These are phyloP conservation scores for Mortierella hygrophila DNA, from an alignment of 192 early-diverging fungal genomes.

Conservation along the genomic window DNA sequence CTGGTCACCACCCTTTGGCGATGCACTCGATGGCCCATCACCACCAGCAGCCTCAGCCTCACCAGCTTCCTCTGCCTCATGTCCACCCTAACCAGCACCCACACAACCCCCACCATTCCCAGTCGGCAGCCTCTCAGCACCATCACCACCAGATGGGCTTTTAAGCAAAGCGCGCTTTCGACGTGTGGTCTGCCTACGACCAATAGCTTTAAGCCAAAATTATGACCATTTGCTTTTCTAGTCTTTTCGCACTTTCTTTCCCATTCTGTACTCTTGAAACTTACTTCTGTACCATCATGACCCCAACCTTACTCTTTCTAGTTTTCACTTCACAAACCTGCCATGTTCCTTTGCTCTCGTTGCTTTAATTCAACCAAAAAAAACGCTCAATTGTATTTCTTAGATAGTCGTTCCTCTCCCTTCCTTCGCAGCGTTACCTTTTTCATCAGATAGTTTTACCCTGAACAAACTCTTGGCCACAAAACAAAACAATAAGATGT, in stretches of 20 bases:
- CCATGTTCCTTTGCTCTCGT: background rate
- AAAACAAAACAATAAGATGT: no score
- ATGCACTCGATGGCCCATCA: constrained; percentile 42
- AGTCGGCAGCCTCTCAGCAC: constrained; percentile 10
- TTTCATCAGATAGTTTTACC: background rate
- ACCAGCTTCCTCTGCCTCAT: constrained; percentile 46
- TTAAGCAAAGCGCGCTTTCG: constrained; percentile 20
- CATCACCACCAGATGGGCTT: constrained; percentile 52
- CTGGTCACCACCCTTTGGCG: constrained; percentile 21
- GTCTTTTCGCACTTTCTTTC: background rate
- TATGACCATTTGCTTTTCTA: constrained; percentile 1
- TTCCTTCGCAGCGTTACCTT: background rate
- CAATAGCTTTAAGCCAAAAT: background rate
- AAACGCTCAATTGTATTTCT: constrained; percentile 3
- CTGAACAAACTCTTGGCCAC: background rate
- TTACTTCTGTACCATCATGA: constrained; percentile 2
- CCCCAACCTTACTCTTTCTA: no score
- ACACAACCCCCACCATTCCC: constrained; percentile 28
- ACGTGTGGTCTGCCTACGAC: background rate
- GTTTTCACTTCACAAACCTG: background rate
- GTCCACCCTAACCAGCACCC: constrained; percentile 46
- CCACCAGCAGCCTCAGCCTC: constrained; percentile 46
- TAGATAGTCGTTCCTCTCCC: background rate
- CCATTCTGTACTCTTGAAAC: background rate
- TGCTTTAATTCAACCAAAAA: background rate